A percentile compares a stretch with the other conserved stretches of the same genome.
These are phyloP conservation scores for Brassica hybrid DNA, from an alignment of 441 rosid species.

Conservation along the genomic window DNA sequence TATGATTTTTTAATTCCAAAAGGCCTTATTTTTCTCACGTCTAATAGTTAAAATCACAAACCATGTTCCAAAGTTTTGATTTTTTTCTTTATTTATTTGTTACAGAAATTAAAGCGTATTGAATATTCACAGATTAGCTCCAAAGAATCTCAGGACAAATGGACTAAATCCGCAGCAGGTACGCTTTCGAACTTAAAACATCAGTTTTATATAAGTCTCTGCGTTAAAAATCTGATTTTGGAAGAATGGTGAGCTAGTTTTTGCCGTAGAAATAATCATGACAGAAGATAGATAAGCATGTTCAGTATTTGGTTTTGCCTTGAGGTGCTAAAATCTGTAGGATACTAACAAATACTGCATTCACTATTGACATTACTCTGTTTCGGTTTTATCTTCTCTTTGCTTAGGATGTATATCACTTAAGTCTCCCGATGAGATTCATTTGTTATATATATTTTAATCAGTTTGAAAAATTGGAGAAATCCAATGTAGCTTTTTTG, in stretches of 20 bases:
- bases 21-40: slow-evolving; percentile 2
- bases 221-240: no score
- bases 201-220: background rate
- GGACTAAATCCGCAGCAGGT: slow-evolving; percentile 28
- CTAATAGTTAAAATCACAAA: background rate
- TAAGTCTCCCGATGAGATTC: no score
- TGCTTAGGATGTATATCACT: no score
- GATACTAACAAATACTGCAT: background rate
- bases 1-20: slow-evolving; percentile 12
- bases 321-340: background rate
- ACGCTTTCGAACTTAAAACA: slow-evolving; percentile 16
- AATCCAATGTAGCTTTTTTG: no score
- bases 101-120: slow-evolving; percentile 30
- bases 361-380: slow-evolving; percentile 21
- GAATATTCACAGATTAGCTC: slow-evolving; percentile 23
- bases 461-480: no score
- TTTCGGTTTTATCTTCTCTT: background rate
- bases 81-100: background rate
- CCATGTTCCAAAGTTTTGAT: slow-evolving; percentile 17
- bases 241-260: no score
- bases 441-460: no score
- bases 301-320: no score
- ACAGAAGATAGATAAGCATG: no score
- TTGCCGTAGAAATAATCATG: no score
- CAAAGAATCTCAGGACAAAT: slow-evolving; percentile 25